These are phyloP conservation scores for Porpolomopsis calyptriformis DNA, from an alignment of 768 basidiomycete genomes.

Conservation along the genomic window DNA sequence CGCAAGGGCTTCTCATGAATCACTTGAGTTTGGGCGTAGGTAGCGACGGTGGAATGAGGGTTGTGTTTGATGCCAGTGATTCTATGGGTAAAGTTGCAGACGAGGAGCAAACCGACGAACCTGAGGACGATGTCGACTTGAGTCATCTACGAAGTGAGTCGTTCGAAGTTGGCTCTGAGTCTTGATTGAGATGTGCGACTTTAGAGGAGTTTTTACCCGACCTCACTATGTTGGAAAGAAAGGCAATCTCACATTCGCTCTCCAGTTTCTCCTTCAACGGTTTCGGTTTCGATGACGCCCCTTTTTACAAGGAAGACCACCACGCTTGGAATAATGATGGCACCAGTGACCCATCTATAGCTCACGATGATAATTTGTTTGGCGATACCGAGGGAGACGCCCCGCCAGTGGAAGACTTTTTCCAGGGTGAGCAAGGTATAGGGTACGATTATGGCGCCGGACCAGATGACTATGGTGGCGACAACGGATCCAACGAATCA, in stretches of 20 bases:
- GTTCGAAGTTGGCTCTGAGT: not conserved
- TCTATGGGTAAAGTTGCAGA: constrained; percentile 64
- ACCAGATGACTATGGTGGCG: constrained; percentile 17
- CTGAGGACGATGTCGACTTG: constrained; percentile 57
- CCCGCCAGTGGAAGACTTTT: constrained; percentile 37
- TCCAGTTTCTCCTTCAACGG: constrained; percentile 72
- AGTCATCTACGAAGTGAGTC: constrained; percentile 48
- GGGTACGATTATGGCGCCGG: constrained; percentile 35
- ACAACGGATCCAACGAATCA: constrained; percentile 35
- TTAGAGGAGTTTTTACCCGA: constrained; percentile 68
- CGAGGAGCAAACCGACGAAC: constrained; percentile 63
- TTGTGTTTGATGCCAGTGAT: constrained; percentile 95
- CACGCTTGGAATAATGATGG: constrained; percentile 36
- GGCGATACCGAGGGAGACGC: constrained; percentile 32
- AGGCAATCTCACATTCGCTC: constrained; percentile 73
- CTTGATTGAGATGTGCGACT: constrained; percentile 8
- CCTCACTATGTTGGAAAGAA: constrained; percentile 48
- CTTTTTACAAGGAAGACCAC: constrained; percentile 41
- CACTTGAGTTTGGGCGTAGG: constrained; percentile 74
- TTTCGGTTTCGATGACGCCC: constrained; percentile 50
- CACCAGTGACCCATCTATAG: constrained; percentile 25
- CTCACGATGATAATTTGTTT: constrained; percentile 26
- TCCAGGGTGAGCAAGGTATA: constrained; percentile 22
- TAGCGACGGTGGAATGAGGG: constrained; percentile 70
- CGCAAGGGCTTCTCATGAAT: constrained; percentile 93